These are phyloP conservation scores for Talaromyces sp. DNA, from an alignment of 2,329 filamentous ascomycete species.

Conservation along the genomic window DNA sequence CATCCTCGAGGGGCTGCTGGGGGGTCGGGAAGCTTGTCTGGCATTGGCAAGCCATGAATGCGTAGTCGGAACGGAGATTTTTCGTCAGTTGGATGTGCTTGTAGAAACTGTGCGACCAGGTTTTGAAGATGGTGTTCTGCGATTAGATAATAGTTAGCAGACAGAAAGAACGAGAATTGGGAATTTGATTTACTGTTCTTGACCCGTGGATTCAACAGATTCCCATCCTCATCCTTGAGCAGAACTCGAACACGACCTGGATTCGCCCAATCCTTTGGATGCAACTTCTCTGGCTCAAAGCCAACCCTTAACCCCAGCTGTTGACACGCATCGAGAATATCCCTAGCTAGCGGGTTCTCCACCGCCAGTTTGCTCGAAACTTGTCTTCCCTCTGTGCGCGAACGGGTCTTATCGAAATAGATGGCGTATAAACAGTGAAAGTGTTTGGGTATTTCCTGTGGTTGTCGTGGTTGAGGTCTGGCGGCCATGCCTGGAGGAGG, in stretches of 20 bases:
- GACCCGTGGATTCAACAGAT: constrained; percentile 47
- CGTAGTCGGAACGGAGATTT: constrained; percentile 64
- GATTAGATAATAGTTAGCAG: neutral
- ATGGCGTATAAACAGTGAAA: constrained; percentile 91
- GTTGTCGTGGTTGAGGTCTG: constrained; percentile 38
- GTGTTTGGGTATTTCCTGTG: constrained; percentile 59
- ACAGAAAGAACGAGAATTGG: neutral
- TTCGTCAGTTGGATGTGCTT: constrained; percentile 70
- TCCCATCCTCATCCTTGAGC: constrained; percentile 55
- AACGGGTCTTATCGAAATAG: constrained; percentile 73
- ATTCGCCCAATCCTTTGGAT: constrained; percentile 97
- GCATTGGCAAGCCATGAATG: constrained; percentile 67
- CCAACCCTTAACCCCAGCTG: constrained; percentile 58
- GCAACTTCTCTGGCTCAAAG: constrained; percentile 84
- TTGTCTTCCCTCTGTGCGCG: constrained; percentile 72
- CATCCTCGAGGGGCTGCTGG: constrained; percentile 79
- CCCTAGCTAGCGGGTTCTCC: constrained; percentile 76
- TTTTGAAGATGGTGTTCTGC: constrained; percentile 78
- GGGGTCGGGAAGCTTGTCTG: constrained; percentile 62
- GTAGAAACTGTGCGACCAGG: constrained; percentile 70
- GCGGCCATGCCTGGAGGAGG: constrained; percentile 24
- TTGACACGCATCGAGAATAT: constrained; percentile 81
- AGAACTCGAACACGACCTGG: constrained; percentile 81
- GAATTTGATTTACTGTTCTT: constrained; percentile 56
- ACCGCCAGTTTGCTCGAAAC: constrained; percentile 70